These are phyloP conservation scores for Chlamydomonas sphaeroides DNA, from an alignment of 139 green algal species.

Conservation along the genomic window DNA sequence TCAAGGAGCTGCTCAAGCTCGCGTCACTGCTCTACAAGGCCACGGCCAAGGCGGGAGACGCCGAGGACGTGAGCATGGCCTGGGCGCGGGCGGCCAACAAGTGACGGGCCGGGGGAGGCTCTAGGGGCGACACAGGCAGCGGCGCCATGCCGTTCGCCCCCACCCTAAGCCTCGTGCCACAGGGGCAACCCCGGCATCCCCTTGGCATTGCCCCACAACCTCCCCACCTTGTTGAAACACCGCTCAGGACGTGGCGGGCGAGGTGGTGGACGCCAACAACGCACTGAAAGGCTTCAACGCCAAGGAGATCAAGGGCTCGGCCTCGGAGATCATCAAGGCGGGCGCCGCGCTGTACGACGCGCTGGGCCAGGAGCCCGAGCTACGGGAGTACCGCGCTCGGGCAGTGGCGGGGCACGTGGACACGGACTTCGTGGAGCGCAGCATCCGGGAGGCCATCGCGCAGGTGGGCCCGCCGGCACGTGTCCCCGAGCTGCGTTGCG, in stretches of 20 bases:
- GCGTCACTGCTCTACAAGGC: constrained; percentile 80
- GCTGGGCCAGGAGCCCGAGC: constrained; percentile 67
- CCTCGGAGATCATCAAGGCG: constrained; percentile 71
- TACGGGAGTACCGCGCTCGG: constrained; percentile 63
- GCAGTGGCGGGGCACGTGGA: constrained; percentile 74
- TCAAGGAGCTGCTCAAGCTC: constrained; percentile 85
- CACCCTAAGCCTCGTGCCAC: no score
- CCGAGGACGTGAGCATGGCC: constrained; percentile 68
- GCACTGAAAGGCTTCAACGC: constrained; percentile 59
- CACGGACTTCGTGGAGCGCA: constrained; percentile 71
- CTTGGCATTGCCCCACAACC: background rate
- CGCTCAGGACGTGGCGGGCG: background rate
- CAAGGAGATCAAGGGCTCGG: constrained; percentile 55
- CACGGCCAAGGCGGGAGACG: constrained; percentile 54
- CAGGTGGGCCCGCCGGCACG: no score
- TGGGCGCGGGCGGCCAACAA: no score
- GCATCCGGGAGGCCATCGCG: constrained; percentile 66
- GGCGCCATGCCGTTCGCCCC: no score
- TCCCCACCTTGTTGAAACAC: no score
- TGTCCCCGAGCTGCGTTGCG: no score
- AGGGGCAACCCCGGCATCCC: background rate
- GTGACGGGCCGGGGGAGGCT: no score
- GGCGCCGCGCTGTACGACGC: constrained; percentile 78
- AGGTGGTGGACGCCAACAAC: constrained; percentile 48
- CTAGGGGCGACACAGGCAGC: no score